Conservation (phyloP, 768 basidiomycete genomes). For the Amyloporia xantha region DNA sequence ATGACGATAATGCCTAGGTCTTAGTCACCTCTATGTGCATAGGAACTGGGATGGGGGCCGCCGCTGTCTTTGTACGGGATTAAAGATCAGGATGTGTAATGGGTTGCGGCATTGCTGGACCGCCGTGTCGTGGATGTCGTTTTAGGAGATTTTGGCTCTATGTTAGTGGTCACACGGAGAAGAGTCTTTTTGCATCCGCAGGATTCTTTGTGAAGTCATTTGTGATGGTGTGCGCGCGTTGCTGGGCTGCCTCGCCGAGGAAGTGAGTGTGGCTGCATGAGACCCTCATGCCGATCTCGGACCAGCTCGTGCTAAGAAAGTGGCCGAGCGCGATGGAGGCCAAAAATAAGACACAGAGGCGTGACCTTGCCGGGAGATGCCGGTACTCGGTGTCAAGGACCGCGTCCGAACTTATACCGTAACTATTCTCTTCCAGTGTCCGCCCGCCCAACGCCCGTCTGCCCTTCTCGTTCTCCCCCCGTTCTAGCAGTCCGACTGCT, state of each 20-base stretch:
- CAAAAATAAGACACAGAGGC: background rate
- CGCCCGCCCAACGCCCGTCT: slow-evolving; percentile 6
- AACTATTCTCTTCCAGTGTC: background rate
- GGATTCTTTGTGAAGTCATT: background rate
- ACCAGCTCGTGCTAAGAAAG: background rate
- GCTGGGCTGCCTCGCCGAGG: too few relatives aligned
- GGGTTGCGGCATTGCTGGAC: background rate
- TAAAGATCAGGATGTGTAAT: too few relatives aligned
- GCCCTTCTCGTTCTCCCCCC: slow-evolving; percentile 4
- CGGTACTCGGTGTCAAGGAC: background rate
- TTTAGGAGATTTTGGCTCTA: background rate
- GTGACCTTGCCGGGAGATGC: background rate
- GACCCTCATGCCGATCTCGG: background rate
- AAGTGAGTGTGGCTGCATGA: background rate
- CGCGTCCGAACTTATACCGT: background rate
- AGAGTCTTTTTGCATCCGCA: background rate
- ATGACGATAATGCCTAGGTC: slow-evolving; percentile 38
- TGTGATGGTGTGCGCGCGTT: background rate
- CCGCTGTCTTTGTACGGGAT: slow-evolving; percentile 24
- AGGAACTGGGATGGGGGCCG: slow-evolving; percentile 86
- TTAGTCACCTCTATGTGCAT: slow-evolving; percentile 90
- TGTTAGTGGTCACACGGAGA: background rate
- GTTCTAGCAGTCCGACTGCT: slow-evolving; percentile 12
- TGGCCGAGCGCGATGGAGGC: background rate
- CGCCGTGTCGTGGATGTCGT: background rate